Percentiles rank a stretch among this genome's conserved stretches.
These are phyloP conservation scores for Syncephalis fuscata DNA, from an alignment of 371 early-diverging fungal genomes.

Conservation along the genomic window DNA sequence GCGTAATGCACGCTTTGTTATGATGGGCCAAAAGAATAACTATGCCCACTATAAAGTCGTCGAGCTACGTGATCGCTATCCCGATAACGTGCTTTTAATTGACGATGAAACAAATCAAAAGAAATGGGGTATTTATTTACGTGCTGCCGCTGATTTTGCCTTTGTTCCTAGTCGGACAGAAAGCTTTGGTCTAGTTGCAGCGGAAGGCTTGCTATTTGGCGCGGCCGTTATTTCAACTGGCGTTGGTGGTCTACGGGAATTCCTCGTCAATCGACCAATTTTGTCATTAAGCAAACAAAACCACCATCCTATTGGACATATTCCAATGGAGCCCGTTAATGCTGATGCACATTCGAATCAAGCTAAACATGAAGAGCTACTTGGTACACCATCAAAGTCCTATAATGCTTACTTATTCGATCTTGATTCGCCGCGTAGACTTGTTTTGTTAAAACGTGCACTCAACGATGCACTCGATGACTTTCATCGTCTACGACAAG, in stretches of 20 bases:
- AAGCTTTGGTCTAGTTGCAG: slow-evolving; percentile 41
- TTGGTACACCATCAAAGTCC: slow-evolving; percentile 5
- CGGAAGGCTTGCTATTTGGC: slow-evolving; percentile 42
- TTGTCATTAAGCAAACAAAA: slow-evolving; percentile 2
- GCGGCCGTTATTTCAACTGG: slow-evolving; percentile 35
- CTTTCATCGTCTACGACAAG: slow-evolving; percentile 12
- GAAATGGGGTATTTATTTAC: slow-evolving; percentile 27
- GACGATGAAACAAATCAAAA: slow-evolving; percentile 20
- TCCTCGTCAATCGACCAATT: slow-evolving; percentile 29
- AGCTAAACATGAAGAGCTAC: no score
- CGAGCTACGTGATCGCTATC: slow-evolving; percentile 18
- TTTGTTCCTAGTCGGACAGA: slow-evolving; percentile 39
- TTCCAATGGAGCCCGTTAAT: no score
- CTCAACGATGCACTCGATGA: slow-evolving; percentile 23
- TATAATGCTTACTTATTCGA: slow-evolving; percentile 40
- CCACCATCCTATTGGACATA: no score
- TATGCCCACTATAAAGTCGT: slow-evolving; percentile 24
- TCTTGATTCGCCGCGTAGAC: slow-evolving; percentile 7
- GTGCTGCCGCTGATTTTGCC: slow-evolving; percentile 41
- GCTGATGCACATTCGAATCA: no score
- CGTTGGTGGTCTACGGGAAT: slow-evolving; percentile 32
- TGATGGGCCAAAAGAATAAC: slow-evolving; percentile 40
- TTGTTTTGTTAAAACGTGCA: slow-evolving; percentile 15
- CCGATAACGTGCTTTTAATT: slow-evolving; percentile 24
- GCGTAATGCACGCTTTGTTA: slow-evolving; percentile 26